phyloP scores from a whole-genome alignment of 2,329 filamentous ascomycete species.

The Pseudogymnoascus sp. region DNA sequence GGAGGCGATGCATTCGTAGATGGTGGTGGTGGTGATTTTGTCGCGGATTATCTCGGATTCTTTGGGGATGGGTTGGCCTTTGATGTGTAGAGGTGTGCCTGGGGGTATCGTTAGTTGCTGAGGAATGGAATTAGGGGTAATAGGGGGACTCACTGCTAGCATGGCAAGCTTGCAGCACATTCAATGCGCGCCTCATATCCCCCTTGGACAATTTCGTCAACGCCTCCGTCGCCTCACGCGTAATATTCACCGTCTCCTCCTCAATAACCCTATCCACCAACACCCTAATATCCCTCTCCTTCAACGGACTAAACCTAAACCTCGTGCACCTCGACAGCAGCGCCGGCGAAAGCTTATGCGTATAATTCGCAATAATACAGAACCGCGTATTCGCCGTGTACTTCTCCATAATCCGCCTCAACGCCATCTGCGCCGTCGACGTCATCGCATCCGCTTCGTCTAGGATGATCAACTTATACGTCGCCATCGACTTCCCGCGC shows the following conservation, averaged over 20 bases:
- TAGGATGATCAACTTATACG: constrained; percentile 92
- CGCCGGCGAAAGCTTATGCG: constrained; percentile 91
- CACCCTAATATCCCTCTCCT: constrained; percentile 74
- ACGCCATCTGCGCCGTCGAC: constrained; percentile 94
- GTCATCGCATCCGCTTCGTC: constrained; percentile 99
- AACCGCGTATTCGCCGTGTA: constrained; percentile 97
- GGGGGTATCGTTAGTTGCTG: background rate
- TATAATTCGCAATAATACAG: constrained; percentile 98
- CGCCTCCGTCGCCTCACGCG: constrained; percentile 69
- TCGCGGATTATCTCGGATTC: constrained; percentile 65
- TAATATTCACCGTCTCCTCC: constrained; percentile 79
- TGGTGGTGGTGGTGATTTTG: constrained; percentile 80
- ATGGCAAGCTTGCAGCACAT: constrained; percentile 93
- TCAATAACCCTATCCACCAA: constrained; percentile 85
- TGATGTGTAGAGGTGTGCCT: constrained; percentile 60
- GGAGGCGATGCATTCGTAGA: constrained; percentile 95
- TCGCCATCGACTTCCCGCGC: constrained; percentile 47
- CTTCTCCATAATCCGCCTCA: constrained; percentile 96
- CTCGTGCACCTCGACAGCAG: constrained; percentile 87
- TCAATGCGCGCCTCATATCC: constrained; percentile 90
- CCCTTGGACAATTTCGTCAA: constrained; percentile 84
- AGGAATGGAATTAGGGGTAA: background rate
- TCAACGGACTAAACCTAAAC: constrained; percentile 90
- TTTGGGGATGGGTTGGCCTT: constrained; percentile 48
- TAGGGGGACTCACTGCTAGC: constrained; percentile 62